Percentiles rank a stretch among this genome's conserved stretches.
Conservation (phyloP, 495 filamentous ascomycete genomes). For the Neurospora sp. region DNA sequence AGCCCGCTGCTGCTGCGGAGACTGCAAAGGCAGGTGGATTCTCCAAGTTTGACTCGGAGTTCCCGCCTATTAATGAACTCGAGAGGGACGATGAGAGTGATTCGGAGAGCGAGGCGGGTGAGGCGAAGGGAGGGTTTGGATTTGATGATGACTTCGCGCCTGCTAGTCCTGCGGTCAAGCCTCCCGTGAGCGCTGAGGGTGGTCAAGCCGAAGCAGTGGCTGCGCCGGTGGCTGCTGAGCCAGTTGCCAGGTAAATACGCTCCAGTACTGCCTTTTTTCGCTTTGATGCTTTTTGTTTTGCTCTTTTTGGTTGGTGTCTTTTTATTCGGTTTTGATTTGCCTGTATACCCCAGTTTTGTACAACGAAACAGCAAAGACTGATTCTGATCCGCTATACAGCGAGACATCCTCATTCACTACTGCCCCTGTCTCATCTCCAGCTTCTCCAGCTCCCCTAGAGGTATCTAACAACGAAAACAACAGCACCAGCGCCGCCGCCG, state of each 20-base stretch:
- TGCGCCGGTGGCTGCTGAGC: conserved; percentile 7
- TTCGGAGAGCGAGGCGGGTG: conserved; percentile 62
- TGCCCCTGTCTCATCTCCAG: background rate
- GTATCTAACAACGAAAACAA: conserved; percentile 6
- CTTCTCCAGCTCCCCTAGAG: conserved; percentile 9
- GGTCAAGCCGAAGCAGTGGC: conserved; percentile 3
- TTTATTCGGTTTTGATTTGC: background rate
- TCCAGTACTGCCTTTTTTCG: background rate
- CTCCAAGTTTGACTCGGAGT: conserved; percentile 51
- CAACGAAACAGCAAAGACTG: background rate
- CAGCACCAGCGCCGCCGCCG: conserved; percentile 7
- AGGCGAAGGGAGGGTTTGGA: conserved; percentile 85
- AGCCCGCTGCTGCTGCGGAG: conserved; percentile 13
- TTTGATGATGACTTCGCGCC: conserved; percentile 91
- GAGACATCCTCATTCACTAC: conserved; percentile 9
- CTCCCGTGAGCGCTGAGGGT: conserved; percentile 13
- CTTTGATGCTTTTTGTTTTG: background rate
- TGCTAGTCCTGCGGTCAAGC: conserved; percentile 46
- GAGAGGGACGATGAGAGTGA: conserved; percentile 59
- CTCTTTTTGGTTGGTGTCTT: background rate
- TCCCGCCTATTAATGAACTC: conserved; percentile 86
- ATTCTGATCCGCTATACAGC: conserved; percentile 2
- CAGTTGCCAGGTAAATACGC: conserved; percentile 15
- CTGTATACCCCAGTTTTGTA: background rate
- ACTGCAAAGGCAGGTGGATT: conserved; percentile 29